Conservation (phyloP, 2,329 filamentous ascomycete genomes). For the Scedosporium dehoogii region DNA sequence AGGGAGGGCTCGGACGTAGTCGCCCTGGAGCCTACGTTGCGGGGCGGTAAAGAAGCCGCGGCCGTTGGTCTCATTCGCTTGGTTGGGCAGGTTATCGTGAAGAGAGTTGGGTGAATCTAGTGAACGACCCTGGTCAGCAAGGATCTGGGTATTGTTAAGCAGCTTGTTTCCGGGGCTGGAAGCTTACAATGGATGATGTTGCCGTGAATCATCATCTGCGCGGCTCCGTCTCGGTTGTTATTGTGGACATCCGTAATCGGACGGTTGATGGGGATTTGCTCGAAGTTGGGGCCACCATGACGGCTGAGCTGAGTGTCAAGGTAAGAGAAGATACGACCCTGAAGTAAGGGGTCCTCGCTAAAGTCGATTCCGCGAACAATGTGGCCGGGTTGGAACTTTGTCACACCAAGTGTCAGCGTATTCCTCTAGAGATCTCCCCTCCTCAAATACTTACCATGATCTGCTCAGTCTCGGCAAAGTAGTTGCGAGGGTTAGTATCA, state of each 20-base stretch:
- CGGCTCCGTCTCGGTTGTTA: conserved; percentile 64
- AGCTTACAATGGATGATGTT: conserved; percentile 2
- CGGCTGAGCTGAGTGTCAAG: conserved; percentile 60
- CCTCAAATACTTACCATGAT: conserved; percentile 34
- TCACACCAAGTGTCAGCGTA: not conserved
- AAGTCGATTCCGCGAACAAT: conserved; percentile 70
- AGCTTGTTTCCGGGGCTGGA: too few species aligned
- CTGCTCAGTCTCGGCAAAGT: conserved; percentile 75
- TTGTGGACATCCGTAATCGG: conserved; percentile 68
- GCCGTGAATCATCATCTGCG: conserved; percentile 54
- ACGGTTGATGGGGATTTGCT: conserved; percentile 68
- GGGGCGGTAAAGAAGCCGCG: conserved; percentile 64
- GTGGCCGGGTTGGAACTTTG: conserved; percentile 63
- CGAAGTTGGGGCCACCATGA: conserved; percentile 59
- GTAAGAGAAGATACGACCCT: conserved; percentile 63
- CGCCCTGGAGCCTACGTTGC: conserved; percentile 50
- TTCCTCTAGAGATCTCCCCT: not conserved
- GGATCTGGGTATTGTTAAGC: too few species aligned
- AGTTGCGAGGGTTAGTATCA: conserved; percentile 72
- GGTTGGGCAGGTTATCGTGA: conserved; percentile 51
- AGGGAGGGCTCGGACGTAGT: conserved; percentile 59
- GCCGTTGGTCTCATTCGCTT: conserved; percentile 51
- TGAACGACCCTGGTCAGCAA: too few species aligned
- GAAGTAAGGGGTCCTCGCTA: conserved; percentile 63
- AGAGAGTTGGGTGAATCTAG: conserved; percentile 55